phyloP scores from a whole-genome alignment of 2,329 filamentous ascomycete species.

The Penicillium brevicompactum region DNA sequence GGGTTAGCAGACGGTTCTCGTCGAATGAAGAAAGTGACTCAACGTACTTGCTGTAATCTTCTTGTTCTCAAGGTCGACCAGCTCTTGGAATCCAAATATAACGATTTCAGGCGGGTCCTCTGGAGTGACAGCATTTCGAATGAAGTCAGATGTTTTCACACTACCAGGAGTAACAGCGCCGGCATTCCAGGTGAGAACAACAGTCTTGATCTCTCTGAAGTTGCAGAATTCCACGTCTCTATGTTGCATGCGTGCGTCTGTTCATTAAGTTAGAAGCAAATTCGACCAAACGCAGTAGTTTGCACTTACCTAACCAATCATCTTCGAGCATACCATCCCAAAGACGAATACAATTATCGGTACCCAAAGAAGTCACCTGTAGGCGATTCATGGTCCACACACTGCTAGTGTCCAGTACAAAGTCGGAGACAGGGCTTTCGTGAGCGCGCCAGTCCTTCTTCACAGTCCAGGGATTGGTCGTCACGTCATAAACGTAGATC shows the following conservation, averaged over 20 bases:
- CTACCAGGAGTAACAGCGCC: conserved; percentile 91
- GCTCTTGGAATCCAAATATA: conserved; percentile 94
- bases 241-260: conserved; percentile 80
- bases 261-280: conserved; percentile 17
- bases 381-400: conserved; percentile 82
- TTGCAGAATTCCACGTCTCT: conserved; percentile 80
- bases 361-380: conserved; percentile 83
- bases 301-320: conserved; percentile 74
- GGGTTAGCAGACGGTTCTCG: conserved; percentile 29
- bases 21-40: background rate
- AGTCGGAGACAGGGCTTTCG: conserved; percentile 74
- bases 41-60: conserved; percentile 84
- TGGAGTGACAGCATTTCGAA: conserved; percentile 75
- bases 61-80: conserved; percentile 98
- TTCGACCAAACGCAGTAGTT: background rate
- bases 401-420: conserved; percentile 77
- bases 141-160: conserved; percentile 76
- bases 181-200: conserved; percentile 94
- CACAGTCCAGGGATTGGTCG: conserved; percentile 78
- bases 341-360: conserved; percentile 77
- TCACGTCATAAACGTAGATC: conserved; percentile 89
- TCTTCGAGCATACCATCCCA: conserved; percentile 95
- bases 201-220: conserved; percentile 77
- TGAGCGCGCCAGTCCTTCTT: conserved; percentile 96
- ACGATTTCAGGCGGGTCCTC: conserved; percentile 83